A percentile compares a stretch with the other conserved stretches of the same genome.
These are phyloP conservation scores for Pythium oligandrum DNA, from an alignment of 352 stramenopile species.

Conservation along the genomic window DNA sequence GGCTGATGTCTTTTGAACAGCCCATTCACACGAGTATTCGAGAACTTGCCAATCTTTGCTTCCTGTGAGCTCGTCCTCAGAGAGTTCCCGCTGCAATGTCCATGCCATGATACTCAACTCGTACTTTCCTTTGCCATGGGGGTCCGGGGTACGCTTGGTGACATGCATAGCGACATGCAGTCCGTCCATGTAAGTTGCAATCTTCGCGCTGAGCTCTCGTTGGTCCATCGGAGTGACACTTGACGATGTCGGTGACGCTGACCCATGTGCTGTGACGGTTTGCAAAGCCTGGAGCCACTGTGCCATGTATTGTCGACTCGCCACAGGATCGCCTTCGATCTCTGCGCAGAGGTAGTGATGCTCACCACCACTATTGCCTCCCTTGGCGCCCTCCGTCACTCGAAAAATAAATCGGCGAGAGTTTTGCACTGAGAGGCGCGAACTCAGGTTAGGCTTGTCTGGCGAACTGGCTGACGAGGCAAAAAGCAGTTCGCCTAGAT, in stretches of 20 bases:
- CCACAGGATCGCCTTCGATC: conserved; percentile 5
- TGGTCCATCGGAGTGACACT: conserved; percentile 16
- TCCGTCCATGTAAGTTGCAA: conserved; percentile 39
- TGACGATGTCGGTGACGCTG: not conserved
- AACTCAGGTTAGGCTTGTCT: conserved; percentile 2
- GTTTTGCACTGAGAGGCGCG: conserved; percentile 40
- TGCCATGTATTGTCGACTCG: conserved; percentile 38
- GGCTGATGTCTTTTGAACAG: conserved; percentile 32
- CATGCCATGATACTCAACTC: conserved; percentile 51
- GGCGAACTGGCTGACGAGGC: not conserved
- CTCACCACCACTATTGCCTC: conserved; percentile 6
- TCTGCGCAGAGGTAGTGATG: conserved; percentile 62
- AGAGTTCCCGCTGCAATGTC: conserved; percentile 56
- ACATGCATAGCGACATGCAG: conserved; percentile 49
- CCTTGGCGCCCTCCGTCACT: conserved; percentile 23
- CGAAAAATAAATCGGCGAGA: conserved; percentile 65
- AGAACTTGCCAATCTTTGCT: conserved; percentile 45
- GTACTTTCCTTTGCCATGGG: conserved; percentile 31
- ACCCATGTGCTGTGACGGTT: conserved; percentile 1
- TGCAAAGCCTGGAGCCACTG: conserved; percentile 48
- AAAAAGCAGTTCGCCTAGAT: conserved; percentile 47
- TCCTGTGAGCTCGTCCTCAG: not conserved
- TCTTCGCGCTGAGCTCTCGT: conserved; percentile 33
- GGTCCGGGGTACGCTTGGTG: conserved; percentile 18
- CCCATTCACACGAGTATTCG: conserved; percentile 62